Evolutionary conservation across 768 basidiomycete genomes (phyloP), one percentile per base, ranked within the genome.

Genomic region (Tulasnella sp.): DNA sequence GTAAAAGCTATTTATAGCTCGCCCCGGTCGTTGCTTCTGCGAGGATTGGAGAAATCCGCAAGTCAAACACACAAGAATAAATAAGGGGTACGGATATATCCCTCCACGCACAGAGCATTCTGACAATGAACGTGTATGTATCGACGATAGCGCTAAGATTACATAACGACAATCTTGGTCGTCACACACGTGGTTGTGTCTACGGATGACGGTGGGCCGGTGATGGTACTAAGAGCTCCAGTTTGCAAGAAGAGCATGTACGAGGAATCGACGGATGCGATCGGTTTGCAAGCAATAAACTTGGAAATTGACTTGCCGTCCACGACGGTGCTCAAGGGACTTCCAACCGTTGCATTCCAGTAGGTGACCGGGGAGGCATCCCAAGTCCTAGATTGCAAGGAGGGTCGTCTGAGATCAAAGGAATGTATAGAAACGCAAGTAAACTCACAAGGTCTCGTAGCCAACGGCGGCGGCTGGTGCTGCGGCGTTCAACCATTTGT

Each of bases 311-410:
- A 31, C 12, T 16, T 20, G 3, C 64, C 64, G 34, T 69, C 28
- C 12, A 69, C 64, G 34, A 69, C 64, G 12, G 64, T 69, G 34
- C 31, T 69, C 31, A 69, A 69, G 28, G 24, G 24, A 14, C 64
- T 69, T 69, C 64, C 64, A 69, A 14, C 64, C 31, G 64, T 69
- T 28, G 64, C 64, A 37, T 69, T 69, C 64, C 64, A 69, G 14
- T 69, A 31, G 9, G 64, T 69, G 12, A 37, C 28, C 9, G 64
- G 34, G 18, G 64, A 7, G 34, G 64, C 6, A 37, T 37, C 64
- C 64, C 64, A 69, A 28, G 64, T 31, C 64, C 64, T 69, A 12
- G 64, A 37, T 31, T 6, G 16, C 31, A 28, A 69, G 28, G 1
- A 69, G 64, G 8, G 28, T 37, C n/a, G 3, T 69, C 31, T 3